Conservation (phyloP, 306 rosid genomes). For the Glycine soja region DNA sequence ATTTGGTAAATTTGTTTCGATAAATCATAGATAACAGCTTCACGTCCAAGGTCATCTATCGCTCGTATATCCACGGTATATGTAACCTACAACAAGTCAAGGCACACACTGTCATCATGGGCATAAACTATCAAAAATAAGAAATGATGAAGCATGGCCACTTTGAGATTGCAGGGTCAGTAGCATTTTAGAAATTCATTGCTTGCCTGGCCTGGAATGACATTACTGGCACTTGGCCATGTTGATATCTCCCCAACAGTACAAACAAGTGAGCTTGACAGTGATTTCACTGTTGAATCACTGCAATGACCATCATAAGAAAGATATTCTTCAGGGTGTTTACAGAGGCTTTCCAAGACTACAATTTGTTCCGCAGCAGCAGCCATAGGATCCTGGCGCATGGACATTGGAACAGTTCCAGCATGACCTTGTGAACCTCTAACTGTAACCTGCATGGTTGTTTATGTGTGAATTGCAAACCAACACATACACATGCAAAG, state of each 20-base stretch:
- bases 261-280: conserved; percentile 90
- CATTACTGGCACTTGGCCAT: conserved; percentile 99
- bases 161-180: conserved; percentile 37
- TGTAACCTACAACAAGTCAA: conserved; percentile 67
- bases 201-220: conserved; percentile 98
- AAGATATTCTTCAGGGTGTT: conserved; percentile 75
- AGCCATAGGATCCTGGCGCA: conserved; percentile 94
- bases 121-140: not conserved
- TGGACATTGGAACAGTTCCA: conserved; percentile 94
- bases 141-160: conserved; percentile 28
- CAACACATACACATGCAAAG: not conserved
- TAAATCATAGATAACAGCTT: conserved; percentile 80
- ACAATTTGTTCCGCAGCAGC: conserved; percentile 88
- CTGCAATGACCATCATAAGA: conserved; percentile 76
- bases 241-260: conserved; percentile 97
- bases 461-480: conserved; percentile 13
- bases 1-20: conserved; percentile 74
- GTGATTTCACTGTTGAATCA: conserved; percentile 66
- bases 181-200: conserved; percentile 45
- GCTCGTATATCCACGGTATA: conserved; percentile 91
- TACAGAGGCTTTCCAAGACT: conserved; percentile 77
- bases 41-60: conserved; percentile 86
- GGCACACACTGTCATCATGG: not conserved
- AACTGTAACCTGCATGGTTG: conserved; percentile 73
- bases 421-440: conserved; percentile 97